Base-by-base conservation (phyloP, 169 alveolate genomes). In the Plasmodium reichenowi region DNA sequence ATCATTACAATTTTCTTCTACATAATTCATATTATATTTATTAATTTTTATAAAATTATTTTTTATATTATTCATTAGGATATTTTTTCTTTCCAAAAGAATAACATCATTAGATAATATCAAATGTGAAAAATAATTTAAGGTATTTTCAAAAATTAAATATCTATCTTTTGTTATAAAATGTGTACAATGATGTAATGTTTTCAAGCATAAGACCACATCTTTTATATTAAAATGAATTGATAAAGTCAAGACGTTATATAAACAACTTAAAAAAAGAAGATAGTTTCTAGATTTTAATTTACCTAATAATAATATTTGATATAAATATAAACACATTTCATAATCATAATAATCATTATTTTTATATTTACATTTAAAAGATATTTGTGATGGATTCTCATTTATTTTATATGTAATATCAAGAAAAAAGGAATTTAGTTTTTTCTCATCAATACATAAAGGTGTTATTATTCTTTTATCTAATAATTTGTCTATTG, bases 101-200 rank as follows among this genome's bases (percentile, higher is more conserved):
- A n/a, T 48, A 22, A 17, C 9, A 47, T 22, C 10, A 20, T 76
- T 74, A 20, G 54, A 26, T 56, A 83, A 29, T 5, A 62, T 68
- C 20, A 83, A 60, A 60, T 50, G 15, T 32, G 74, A 68, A 13
- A 83, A 83, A 67, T 68, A 83, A 47, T 83, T 68, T 68, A 83
- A 54, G 12, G 52, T 29, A 20, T 56, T 52, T 50, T 83, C 85
- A 58, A 83, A 83, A 67, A 83, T 59, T n/a, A 83, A 10, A 68
- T 83, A 83, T 43, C 70, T 83, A 6, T 68, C 54, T 48, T 83
- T 83, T 20, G 48, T 70, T 43, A 83, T 38, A 15, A 83, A 83
- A 26, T 56, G 70, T 9, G 47, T 8, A 45, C 85, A 83, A 8
- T 13, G 45, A 24, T 58, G 2, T 29, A 83, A 17, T 5, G 64